Conservation (phyloP, 352 stramenopile species). For the Pythium aphanidermatum region DNA sequence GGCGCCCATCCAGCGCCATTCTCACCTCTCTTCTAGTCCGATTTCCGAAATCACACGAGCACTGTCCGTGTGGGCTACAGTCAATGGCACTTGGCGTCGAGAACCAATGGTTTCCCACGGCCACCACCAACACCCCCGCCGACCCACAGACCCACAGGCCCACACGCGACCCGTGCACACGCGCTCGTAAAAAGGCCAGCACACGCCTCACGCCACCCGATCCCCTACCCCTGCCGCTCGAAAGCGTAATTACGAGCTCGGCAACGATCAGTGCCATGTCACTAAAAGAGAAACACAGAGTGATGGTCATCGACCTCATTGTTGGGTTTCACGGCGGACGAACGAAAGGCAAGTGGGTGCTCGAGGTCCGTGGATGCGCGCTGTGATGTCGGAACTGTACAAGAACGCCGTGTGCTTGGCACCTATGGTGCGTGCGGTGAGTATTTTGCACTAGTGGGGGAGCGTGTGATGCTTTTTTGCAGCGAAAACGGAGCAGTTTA, state of each 20-base stretch:
- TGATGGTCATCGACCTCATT: slow-evolving; percentile 11
- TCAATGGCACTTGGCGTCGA: slow-evolving; percentile 15
- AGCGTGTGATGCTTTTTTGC: too few relatives aligned
- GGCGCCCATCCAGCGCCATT: slow-evolving; percentile 5
- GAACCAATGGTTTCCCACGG: slow-evolving; percentile 28
- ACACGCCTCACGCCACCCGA: too few relatives aligned
- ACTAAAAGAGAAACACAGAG: slow-evolving; percentile 1
- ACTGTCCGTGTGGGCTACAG: background rate
- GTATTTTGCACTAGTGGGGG: too few relatives aligned
- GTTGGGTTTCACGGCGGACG: background rate
- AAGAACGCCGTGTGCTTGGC: slow-evolving; percentile 77
- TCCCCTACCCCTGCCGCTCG: too few relatives aligned
- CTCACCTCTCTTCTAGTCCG: slow-evolving; percentile 85
- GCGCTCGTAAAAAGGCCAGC: too few relatives aligned
- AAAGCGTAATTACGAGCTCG: too few relatives aligned
- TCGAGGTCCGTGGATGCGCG: background rate
- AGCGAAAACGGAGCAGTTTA: too few relatives aligned
- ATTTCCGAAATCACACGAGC: slow-evolving; percentile 73
- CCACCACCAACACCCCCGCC: too few relatives aligned
- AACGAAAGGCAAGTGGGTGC: background rate
- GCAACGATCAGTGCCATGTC: too few relatives aligned
- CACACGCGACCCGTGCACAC: too few relatives aligned
- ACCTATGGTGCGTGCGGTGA: slow-evolving; percentile 93
- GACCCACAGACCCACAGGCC: too few relatives aligned
- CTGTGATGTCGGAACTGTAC: slow-evolving; percentile 45